phyloP scores from a whole-genome alignment of 192 early-diverging fungal species.

The Oehlia diaphana region DNA sequence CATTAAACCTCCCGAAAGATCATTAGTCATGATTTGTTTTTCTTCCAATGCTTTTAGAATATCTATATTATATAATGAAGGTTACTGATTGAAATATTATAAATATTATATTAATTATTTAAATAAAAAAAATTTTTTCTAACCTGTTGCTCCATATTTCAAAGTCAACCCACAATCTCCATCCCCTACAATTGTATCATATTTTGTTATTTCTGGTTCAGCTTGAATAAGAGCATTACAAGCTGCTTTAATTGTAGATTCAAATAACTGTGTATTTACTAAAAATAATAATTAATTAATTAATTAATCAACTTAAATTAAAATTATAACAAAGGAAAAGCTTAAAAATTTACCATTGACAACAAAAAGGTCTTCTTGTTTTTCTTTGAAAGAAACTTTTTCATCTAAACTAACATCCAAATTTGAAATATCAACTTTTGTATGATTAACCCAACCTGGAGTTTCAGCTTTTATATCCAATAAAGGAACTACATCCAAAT shows the following conservation, averaged over 20 bases:
- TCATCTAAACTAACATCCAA: conserved; percentile 58
- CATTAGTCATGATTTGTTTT: conserved; percentile 38
- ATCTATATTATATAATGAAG: conserved; percentile 30
- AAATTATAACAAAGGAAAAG: not conserved
- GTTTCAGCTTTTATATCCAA: conserved; percentile 61
- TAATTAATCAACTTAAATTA: no score
- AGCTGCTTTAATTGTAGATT: conserved; percentile 36
- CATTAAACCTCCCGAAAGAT: conserved; percentile 55
- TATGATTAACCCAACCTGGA: conserved; percentile 64
- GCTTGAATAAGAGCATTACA: conserved; percentile 46
- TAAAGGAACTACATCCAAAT: conserved; percentile 45
- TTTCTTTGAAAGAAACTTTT: conserved; percentile 55
- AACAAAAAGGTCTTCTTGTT: not conserved
- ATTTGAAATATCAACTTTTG: conserved; percentile 36
- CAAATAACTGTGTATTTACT: conserved; percentile 19
- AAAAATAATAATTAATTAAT: not conserved
- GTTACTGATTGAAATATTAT: conserved; percentile 21
- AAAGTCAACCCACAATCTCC: conserved; percentile 83
- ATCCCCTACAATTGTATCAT: conserved; percentile 78
- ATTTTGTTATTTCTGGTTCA: conserved; percentile 64
- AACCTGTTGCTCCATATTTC: conserved; percentile 58
- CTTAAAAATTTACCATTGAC: not conserved
- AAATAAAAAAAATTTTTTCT: conserved; percentile 5
- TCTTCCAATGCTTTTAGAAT: conserved; percentile 50
- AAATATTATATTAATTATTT: not conserved